Base-by-base conservation (phyloP, 495 filamentous ascomycete genomes). In the Neurospora africana region DNA sequence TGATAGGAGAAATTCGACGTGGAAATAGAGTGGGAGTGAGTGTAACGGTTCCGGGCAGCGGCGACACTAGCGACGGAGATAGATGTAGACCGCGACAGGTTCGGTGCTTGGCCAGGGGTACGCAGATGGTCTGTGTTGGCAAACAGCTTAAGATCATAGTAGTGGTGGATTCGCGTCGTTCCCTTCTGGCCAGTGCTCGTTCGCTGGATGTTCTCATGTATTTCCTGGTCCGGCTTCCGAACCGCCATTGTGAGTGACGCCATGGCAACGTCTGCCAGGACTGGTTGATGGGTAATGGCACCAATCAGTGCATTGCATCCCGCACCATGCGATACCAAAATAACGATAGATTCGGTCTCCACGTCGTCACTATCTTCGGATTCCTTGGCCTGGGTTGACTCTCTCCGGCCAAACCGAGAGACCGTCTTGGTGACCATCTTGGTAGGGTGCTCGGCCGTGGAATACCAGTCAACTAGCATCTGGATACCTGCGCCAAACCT, bases 271-370 rank as follows among this genome's bases (percentile, higher is more conserved):
- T 98, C 94, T 68, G 95, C 85, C 9, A 99, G 86, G 3, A 95
- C 92, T 0, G 95, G 93, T 74, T 95, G 91, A 70, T 94, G 91
- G 0, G 92, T 96, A 70, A 99, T 84, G 5, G 93, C 93, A 7
- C 95, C 94, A 68, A 98, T 94, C 68, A 99, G 81, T 0, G 95
- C 96, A 81, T 99, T 99, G 81, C 95, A 97, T 68, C 94, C 96
- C 13, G 96, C 96, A n/a, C 95, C 95, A 76, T 99, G 95, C 0
- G 96, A 97, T 69, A 99, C 93, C 15, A 99, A 81, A 37, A 99
- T 86, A n/a, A 99, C 81, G 8, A 98, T 89, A 0, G 92, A 86
- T 75, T 98, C 92, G 5, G 86, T 82, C 33, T 90, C 86, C 4
- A 86, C 82, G 15, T 87, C 84, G 17, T 84, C 81, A 6, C 86